Percentiles rank a stretch among this genome's conserved stretches.
Conservation (phyloP, 2,329 filamentous ascomycete genomes). For the Ciborinia camelliae region DNA sequence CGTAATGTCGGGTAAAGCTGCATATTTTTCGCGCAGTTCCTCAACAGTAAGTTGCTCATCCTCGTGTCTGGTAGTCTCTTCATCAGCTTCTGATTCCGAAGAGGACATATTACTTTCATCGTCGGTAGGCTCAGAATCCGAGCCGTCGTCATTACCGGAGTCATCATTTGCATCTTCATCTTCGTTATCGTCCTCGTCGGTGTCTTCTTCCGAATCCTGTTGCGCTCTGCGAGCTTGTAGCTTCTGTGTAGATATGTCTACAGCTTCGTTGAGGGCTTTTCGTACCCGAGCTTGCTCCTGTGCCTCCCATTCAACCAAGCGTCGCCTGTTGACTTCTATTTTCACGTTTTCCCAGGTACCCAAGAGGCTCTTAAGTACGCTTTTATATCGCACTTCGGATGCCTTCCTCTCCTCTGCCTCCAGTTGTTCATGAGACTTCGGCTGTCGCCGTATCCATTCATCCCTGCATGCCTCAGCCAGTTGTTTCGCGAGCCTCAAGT, state of each 20-base stretch:
- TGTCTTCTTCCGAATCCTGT: constrained; percentile 49
- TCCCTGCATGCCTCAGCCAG: constrained; percentile 75
- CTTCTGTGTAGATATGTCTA: constrained; percentile 67
- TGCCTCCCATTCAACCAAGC: constrained; percentile 60
- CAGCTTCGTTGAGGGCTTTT: constrained; percentile 69
- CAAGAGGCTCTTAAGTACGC: constrained; percentile 57
- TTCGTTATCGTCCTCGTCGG: constrained; percentile 41
- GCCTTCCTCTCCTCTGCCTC: constrained; percentile 71
- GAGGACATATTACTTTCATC: constrained; percentile 59
- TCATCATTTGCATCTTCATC: constrained; percentile 32
- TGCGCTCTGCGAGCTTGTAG: constrained; percentile 58
- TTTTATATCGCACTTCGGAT: constrained; percentile 66
- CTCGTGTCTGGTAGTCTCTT: constrained; percentile 46
- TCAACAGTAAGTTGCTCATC: constrained; percentile 68
- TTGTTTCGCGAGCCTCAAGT: constrained; percentile 73
- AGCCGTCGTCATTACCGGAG: constrained; percentile 38
- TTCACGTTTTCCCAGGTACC: constrained; percentile 64
- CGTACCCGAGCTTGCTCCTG: constrained; percentile 62
- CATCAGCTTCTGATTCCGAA: constrained; percentile 57
- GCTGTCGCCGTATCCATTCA: constrained; percentile 69
- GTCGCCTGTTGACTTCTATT: constrained; percentile 56
- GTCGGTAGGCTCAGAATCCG: constrained; percentile 38
- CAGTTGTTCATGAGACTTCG: constrained; percentile 75
- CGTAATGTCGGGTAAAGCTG: constrained; percentile 52
- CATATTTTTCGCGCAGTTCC: constrained; percentile 66